These are phyloP conservation scores for Casuarina cunninghamiana DNA, from an alignment of 306 rosid genomes.

Conservation along the genomic window DNA sequence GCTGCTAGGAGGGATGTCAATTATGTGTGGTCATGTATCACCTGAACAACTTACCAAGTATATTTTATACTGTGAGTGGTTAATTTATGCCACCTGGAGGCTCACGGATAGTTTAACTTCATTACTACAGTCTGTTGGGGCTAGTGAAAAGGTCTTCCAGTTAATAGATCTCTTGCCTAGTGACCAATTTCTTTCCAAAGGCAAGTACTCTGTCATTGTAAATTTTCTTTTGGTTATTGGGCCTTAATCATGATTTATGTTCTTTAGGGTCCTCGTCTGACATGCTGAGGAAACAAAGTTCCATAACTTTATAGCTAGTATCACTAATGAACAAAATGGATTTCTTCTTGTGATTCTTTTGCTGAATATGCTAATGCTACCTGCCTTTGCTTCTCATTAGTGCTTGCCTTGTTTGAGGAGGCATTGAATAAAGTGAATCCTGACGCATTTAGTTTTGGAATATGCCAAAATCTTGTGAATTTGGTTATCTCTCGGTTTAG, in stretches of 20 bases:
- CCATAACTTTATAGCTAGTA: background rate
- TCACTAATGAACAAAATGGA: background rate
- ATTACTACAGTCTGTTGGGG: slow-evolving; percentile 80
- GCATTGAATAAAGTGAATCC: background rate
- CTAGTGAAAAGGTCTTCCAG: slow-evolving; percentile 61
- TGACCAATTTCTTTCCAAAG: slow-evolving; percentile 62
- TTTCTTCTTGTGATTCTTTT: background rate
- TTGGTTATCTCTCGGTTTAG: background rate
- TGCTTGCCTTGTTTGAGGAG: background rate
- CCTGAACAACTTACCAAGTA: slow-evolving; percentile 83
- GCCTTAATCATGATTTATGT: background rate
- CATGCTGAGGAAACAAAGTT: slow-evolving; percentile 3
- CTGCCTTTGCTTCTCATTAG: background rate
- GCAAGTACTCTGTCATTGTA: slow-evolving; percentile 31
- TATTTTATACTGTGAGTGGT: slow-evolving; percentile 85
- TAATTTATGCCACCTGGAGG: slow-evolving; percentile 90
- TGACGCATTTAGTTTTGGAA: background rate
- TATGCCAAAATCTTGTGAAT: background rate
- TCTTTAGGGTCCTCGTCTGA: background rate
- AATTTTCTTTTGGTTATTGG: background rate
- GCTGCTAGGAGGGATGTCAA: slow-evolving; percentile 59
- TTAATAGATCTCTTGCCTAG: slow-evolving; percentile 62
- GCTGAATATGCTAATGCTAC: background rate
- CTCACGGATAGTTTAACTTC: slow-evolving; percentile 66
- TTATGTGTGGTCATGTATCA: slow-evolving; percentile 47